These are phyloP conservation scores for Rhodotorula sp. DNA, from an alignment of 1,284 basidiomycete species.

Conservation along the genomic window DNA sequence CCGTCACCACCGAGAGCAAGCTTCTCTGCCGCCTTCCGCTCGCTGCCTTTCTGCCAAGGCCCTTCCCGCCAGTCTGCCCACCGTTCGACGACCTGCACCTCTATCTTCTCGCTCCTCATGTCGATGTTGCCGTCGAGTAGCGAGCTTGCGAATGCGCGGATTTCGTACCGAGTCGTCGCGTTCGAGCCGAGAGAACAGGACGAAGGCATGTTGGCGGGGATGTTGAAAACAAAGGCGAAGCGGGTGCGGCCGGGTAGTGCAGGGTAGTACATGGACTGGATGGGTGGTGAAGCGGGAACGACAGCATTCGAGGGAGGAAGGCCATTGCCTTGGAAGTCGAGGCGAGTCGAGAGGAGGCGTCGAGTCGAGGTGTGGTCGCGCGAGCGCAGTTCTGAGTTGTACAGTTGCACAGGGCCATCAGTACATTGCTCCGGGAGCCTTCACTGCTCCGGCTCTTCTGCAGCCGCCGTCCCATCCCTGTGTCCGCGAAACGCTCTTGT, in stretches of 20 bases:
- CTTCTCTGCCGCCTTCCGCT: slow-evolving; percentile 19
- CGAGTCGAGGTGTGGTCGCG: slow-evolving; percentile 44
- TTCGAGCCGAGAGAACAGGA: slow-evolving; percentile 42
- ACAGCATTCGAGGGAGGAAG: slow-evolving; percentile 46
- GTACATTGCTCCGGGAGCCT: slow-evolving; percentile 1
- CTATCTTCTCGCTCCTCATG: slow-evolving; percentile 29
- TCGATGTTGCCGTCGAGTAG: slow-evolving; percentile 36
- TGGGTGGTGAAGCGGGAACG: slow-evolving; percentile 15
- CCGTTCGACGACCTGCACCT: slow-evolving; percentile 34
- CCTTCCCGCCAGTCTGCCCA: slow-evolving; percentile 37
- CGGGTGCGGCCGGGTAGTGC: slow-evolving; percentile 45
- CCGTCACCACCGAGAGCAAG: slow-evolving; percentile 22
- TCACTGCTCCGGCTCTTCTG: slow-evolving; percentile 3
- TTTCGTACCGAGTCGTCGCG: slow-evolving; percentile 41
- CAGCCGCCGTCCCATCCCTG: background rate
- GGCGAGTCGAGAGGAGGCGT: slow-evolving; percentile 39
- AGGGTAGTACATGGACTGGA: slow-evolving; percentile 38
- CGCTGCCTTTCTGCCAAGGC: slow-evolving; percentile 14
- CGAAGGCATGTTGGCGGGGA: slow-evolving; percentile 42
- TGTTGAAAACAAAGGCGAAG: slow-evolving; percentile 44
- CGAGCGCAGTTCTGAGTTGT: slow-evolving; percentile 43
- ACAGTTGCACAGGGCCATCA: no score
- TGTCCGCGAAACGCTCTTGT: background rate
- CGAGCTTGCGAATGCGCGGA: slow-evolving; percentile 40
- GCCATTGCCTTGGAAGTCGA: slow-evolving; percentile 43